Base-by-base conservation (phyloP, 345 rosid genomes). In the Brassica nigra region DNA sequence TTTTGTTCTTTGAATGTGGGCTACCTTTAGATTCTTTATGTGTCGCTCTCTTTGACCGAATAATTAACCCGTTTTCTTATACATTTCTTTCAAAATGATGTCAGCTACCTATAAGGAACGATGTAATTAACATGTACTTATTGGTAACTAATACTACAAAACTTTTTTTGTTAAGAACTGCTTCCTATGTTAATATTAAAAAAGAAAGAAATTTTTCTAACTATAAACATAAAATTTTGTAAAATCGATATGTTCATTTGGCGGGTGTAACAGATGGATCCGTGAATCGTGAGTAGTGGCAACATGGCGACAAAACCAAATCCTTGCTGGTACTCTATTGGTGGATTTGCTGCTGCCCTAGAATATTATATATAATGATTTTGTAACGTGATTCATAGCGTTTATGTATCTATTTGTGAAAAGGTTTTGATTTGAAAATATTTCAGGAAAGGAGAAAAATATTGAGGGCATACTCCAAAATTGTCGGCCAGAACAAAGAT, bases 11-110 rank as follows among this genome's bases (percentile, higher is more conserved):
- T 79, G 74, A 58, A 67, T 73, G 78, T 67, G 62, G 70, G 74
- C 64, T 67, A 67, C 57, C 82, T 79, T 73, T 73, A 73, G 57
- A 31, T 73, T 73, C 69, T 73, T 73, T 67, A 31, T 79, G 74
- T 67, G 68, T 73, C 78, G 64, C 74, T 73, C 73, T 79, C 82
- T 67, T 79, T 79, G 78, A 79, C 78, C 69, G 28, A 73, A 73
- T 59, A 65, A 29, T 37, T 59, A 61, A 62, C 6, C 42, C 63
- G 34, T 70, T 73, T 12, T 47, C 5, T 44, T 44, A 47, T 47
- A 47, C n/a, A 47, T 47, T 12, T 47, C 7, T 47, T 23, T 23
- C 27, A 23, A 23, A 23, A 23, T 23, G n/a, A 66, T 15, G 28
- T 29, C 34, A 20, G 47, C 44, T 44, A n/a, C 31, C 54, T 49